phyloP scores from a whole-genome alignment of 371 early-diverging fungal species.

The Funneliformis caledonium region DNA sequence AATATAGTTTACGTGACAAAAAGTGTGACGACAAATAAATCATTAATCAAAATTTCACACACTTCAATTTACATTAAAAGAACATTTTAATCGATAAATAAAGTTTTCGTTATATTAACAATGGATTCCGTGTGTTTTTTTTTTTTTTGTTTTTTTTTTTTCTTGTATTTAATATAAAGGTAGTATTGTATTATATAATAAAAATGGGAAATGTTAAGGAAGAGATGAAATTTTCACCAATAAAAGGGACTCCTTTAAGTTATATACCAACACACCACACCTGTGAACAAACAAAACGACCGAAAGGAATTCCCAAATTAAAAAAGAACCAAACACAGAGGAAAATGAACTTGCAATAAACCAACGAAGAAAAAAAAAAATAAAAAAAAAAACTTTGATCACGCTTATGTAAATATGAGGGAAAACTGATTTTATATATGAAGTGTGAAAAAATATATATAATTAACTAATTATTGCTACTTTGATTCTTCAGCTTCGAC shows the following conservation, averaged over 20 bases:
- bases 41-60: not conserved
- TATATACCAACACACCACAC: constrained; percentile 28
- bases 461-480: constrained; percentile 28
- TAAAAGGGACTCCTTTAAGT: constrained; percentile 28
- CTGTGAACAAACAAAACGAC: constrained; percentile 4
- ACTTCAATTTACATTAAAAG: not conserved
- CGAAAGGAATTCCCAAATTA: constrained; percentile 7
- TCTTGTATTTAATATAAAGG: constrained; percentile 26
- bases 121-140: not conserved
- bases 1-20: constrained; percentile 5
- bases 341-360: constrained; percentile 12
- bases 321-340: constrained; percentile 9
- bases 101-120: not conserved
- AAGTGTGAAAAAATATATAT: constrained; percentile 3
- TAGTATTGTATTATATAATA: constrained; percentile 18
- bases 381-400: not conserved
- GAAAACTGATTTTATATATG: constrained; percentile 14
- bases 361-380: constrained; percentile 19
- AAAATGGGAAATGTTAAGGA: not conserved
- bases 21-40: too few species aligned
- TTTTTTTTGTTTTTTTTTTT: constrained; percentile 3
- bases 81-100: constrained; percentile 6
- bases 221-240: not conserved
- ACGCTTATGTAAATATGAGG: constrained; percentile 19
- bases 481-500: constrained; percentile 38